Base-by-base conservation (phyloP, 257 asterid genomes). In the Leptodermis oblonga region DNA sequence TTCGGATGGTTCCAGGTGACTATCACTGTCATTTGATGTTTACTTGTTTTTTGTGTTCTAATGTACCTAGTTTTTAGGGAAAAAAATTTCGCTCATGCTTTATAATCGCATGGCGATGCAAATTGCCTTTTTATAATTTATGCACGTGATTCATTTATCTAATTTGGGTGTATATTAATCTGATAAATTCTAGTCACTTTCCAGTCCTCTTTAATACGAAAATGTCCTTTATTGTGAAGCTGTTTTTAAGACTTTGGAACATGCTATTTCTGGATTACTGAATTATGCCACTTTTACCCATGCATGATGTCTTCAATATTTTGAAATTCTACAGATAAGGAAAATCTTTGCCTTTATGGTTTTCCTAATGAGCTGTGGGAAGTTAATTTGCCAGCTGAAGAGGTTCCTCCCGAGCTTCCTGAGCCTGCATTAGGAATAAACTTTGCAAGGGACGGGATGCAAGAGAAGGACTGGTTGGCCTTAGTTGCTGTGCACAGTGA, bases 401-500 rank as follows among this genome's bases (percentile, higher is more conserved):
- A 81, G 81, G 83, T 81, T 52, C 86, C 86, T 55, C 83, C 83
- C 3, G 86, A 82, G 71, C 83, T 82, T 73, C 86, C 86, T n/a
- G 86, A 82, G 70, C 86, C 86, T 65, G 83, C 86, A 37, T 51
- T 82, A 49, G 86, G 86, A 51, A 81, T 81, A 43, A 81, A 81
- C 75, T 81, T 81, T 65, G 81, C 83, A 45, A 81, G 85, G 74
- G 86, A 78, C 73, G 83, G 83, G 62, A 82, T 82, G 86, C 77
- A 73, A 60, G 79, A 78, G 42, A 82, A 82, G 77, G 86, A 82
- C 71, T 82, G 86, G 86, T 69, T 82, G 76, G 66, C 81, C 55
- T 81, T 81, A 60, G 82, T 81, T 70, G 85, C 81, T 75, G 85
- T 78, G 54, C 83, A 81, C 62, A 75, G 85, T 66, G 85, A 81